Evolutionary conservation across 2,329 filamentous ascomycete species (phyloP), one percentile per base, ranked within the genome.

Genomic region (Venturia asperata): DNA sequence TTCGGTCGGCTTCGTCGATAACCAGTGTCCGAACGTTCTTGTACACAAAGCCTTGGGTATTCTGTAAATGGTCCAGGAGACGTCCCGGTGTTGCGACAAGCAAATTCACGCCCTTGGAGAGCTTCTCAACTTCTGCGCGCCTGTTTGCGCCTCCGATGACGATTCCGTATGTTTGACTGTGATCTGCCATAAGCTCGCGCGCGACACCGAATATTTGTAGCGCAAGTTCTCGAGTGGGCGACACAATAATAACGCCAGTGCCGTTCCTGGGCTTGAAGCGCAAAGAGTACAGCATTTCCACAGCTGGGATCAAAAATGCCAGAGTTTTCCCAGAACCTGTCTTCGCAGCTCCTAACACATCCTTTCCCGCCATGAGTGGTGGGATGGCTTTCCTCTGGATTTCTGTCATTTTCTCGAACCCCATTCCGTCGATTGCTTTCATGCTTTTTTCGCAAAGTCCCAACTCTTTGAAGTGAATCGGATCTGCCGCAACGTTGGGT

Each of bases 121-220:
- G 85, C 82, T 99, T 99, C 71, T 96, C 92, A 0, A 90, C 92
- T 78, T 99, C 94, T 13, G 92, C 92, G 69, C 90, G 83, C 66
- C 89, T 81, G 77, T 97, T 97, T 61, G 94, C 93, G 66, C 94
- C 94, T 68, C 94, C 94, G 71, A 99, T 99, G 67, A 96, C 90
- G 67, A 97, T 96, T 63, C 93, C 93, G 72, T 92, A 95, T 5
- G 93, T 97, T 71, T 90, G 93, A n/a, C 90, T 93, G 79, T 97
- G 92, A 76, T 92, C 85, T 70, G 87, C 87, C 88, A 97, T 92
- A 64, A 99, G 84, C 78, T 97, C 93, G 66, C 92, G 83, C 0
- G 93, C 94, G 39, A 97, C 94, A 67, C 92, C 92, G 72, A 97
- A 97, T 68, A 97, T 97, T 76, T 97, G 94, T 45, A 97, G 84